A percentile compares a stretch with the other conserved stretches of the same genome.
These are phyloP conservation scores for Colletotrichum abscissum DNA, from an alignment of 2,329 filamentous ascomycete genomes.

Conservation along the genomic window DNA sequence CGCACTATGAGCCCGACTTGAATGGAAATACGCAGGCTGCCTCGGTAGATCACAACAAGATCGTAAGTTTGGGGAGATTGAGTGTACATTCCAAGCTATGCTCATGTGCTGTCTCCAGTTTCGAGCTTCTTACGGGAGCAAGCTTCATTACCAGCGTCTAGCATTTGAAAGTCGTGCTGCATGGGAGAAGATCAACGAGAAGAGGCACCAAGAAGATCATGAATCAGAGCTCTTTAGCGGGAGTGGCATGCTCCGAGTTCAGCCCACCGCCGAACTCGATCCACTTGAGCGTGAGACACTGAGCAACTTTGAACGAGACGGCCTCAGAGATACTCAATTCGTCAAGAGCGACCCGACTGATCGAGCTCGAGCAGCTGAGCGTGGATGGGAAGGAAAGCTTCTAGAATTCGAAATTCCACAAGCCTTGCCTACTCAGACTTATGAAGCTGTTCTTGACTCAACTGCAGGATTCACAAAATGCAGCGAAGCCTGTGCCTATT, in stretches of 20 bases:
- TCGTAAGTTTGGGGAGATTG: constrained; percentile 25
- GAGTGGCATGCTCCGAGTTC: constrained; percentile 42
- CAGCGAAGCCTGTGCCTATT: constrained; percentile 38
- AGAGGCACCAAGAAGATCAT: neutral
- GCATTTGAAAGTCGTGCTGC: constrained; percentile 39
- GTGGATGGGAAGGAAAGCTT: constrained; percentile 39
- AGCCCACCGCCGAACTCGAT: constrained; percentile 37
- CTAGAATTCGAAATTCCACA: constrained; percentile 40
- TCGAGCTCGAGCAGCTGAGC: constrained; percentile 32
- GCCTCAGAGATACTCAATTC: constrained; percentile 40
- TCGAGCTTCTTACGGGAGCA: constrained; percentile 40
- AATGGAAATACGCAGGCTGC: constrained; percentile 37
- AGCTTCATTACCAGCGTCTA: constrained; percentile 41
- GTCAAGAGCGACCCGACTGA: constrained; percentile 38
- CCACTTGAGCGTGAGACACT: constrained; percentile 40
- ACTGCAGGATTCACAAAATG: constrained; percentile 40
- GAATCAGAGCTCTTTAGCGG: constrained; percentile 35
- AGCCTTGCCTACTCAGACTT: constrained; percentile 12
- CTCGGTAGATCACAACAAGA: constrained; percentile 43
- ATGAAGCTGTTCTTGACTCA: constrained; percentile 41
- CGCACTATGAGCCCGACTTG: constrained; percentile 36
- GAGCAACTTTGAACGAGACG: constrained; percentile 39
- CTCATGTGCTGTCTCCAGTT: constrained; percentile 31
- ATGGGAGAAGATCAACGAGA: constrained; percentile 38
- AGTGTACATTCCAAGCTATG: neutral